phyloP scores from a whole-genome alignment of 371 early-diverging fungal genomes.

The Encephalitozoon hellem region DNA sequence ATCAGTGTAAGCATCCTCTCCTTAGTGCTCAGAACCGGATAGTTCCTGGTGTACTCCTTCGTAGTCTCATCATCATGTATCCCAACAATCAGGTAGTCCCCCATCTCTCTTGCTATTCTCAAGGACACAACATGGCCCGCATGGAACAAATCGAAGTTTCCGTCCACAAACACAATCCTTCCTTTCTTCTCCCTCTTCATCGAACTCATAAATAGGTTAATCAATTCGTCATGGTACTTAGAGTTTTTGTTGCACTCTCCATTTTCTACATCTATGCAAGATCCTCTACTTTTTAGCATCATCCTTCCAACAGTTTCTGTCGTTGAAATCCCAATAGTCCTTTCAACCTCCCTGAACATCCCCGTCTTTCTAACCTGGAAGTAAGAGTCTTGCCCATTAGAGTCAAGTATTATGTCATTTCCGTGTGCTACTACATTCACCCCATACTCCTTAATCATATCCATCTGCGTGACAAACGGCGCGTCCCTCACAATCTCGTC shows the following conservation, averaged over 20 bases:
- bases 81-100: constrained; percentile 80
- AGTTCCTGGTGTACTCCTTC: neutral
- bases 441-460: constrained; percentile 69
- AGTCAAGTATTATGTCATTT: constrained; percentile 80
- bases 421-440: constrained; percentile 85
- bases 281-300: constrained; percentile 63
- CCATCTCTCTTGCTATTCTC: constrained; percentile 70
- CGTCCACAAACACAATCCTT: constrained; percentile 77
- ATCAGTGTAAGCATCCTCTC: constrained; percentile 34
- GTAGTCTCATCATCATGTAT: constrained; percentile 73
- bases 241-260: neutral
- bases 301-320: constrained; percentile 86
- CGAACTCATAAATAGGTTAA: neutral
- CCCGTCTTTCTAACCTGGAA: constrained; percentile 69
- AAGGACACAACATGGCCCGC: constrained; percentile 83
- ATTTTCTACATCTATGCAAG: neutral
- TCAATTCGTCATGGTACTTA: constrained; percentile 1
- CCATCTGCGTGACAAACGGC: constrained; percentile 77
- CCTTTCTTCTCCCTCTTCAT: constrained; percentile 13
- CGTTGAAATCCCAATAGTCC: constrained; percentile 79
- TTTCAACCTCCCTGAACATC: constrained; percentile 68
- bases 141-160: constrained; percentile 88
- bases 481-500: constrained; percentile 80
- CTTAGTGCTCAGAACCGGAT: neutral
- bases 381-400: constrained; percentile 86